Conservation (phyloP, 177 flowering plant species). For the Vitis hybrid region DNA sequence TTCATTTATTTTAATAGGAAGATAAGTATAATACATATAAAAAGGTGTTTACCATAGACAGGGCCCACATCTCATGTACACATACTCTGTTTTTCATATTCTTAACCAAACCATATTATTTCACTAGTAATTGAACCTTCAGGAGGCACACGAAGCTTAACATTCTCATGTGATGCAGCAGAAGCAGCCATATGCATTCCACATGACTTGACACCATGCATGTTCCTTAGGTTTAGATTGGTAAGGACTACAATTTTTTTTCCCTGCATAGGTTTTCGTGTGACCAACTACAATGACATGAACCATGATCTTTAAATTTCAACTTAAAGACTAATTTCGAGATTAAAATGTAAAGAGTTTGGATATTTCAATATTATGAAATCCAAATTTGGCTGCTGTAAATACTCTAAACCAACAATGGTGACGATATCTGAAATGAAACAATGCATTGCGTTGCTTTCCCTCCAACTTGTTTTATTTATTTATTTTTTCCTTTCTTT, state of each 20-base stretch:
- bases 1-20: too few relatives aligned
- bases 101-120: too few relatives aligned
- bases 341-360: not conserved
- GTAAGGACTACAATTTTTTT: slow-evolving; percentile 71
- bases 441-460: too few relatives aligned
- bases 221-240: slow-evolving; percentile 88
- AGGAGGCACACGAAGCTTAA: slow-evolving; percentile 88
- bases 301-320: not conserved
- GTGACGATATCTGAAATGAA: too few relatives aligned
- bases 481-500: too few relatives aligned
- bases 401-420: not conserved
- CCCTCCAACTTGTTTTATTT: too few relatives aligned
- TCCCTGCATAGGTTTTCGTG: slow-evolving; percentile 31
- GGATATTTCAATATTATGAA: not conserved
- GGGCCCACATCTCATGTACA: too few relatives aligned
- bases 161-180: slow-evolving; percentile 82
- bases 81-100: too few relatives aligned
- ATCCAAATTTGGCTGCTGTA: not conserved
- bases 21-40: too few relatives aligned
- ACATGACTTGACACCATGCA: slow-evolving; percentile 86
- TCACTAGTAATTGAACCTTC: slow-evolving; percentile 23
- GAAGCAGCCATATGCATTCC: slow-evolving; percentile 97
- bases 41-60: too few relatives aligned
- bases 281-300: slow-evolving; percentile 3
- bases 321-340: not conserved